These are phyloP conservation scores for Fistulinella staudtii DNA, from an alignment of 1,284 basidiomycete species.

Conservation along the genomic window DNA sequence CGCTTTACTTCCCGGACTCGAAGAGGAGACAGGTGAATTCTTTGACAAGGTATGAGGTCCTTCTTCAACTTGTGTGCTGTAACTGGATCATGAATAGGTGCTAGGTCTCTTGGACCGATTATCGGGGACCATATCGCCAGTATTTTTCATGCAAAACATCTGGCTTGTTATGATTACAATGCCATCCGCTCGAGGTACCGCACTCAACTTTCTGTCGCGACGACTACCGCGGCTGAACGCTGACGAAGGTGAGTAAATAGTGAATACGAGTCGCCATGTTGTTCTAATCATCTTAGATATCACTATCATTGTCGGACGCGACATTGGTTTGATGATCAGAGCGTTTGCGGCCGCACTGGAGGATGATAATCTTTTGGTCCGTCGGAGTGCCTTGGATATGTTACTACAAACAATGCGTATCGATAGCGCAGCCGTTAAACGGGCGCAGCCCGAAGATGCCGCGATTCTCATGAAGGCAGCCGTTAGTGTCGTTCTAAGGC, in stretches of 20 bases:
- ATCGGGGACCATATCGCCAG: conserved; percentile 75
- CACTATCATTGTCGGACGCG: conserved; percentile 70
- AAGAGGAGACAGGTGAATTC: conserved; percentile 95
- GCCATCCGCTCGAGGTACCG: conserved; percentile 81
- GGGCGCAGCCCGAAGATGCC: conserved; percentile 63
- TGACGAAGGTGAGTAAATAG: conserved; percentile 55
- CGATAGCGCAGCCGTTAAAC: conserved; percentile 66
- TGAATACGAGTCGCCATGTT: not conserved
- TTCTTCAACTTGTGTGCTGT: not conserved
- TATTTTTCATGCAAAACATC: conserved; percentile 93
- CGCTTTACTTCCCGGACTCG: conserved; percentile 88
- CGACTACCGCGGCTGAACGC: conserved; percentile 68
- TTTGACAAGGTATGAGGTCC: conserved; percentile 76
- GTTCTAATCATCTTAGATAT: conserved; percentile 50
- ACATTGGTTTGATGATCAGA: conserved; percentile 89
- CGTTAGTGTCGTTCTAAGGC: conserved; percentile 79
- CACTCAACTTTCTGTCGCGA: conserved; percentile 83
- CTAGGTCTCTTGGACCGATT: conserved; percentile 77
- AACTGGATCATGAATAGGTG: conserved; percentile 50
- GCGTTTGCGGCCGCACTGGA: conserved; percentile 87
- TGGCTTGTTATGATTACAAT: conserved; percentile 93
- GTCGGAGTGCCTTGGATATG: conserved; percentile 78
- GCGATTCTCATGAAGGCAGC: conserved; percentile 77
- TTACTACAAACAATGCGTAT: conserved; percentile 71
- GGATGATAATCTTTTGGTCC: conserved; percentile 86